A percentile compares a stretch with the other conserved stretches of the same genome.
phyloP scores from a whole-genome alignment of 805 yeast genomes.

The Yamadazyma phyllophila region DNA sequence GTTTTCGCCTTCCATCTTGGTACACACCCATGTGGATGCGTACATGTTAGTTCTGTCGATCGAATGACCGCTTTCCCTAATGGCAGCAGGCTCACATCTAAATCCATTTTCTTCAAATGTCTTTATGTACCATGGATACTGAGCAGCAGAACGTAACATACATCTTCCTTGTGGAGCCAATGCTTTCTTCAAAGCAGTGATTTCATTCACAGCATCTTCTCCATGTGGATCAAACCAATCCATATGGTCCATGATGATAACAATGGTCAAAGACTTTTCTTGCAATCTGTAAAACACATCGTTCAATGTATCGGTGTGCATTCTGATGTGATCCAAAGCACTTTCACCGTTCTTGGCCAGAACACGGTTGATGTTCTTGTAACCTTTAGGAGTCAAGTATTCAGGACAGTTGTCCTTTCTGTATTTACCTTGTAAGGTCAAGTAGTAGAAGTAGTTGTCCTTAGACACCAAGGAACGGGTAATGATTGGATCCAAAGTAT shows the following conservation, averaged over 20 bases:
- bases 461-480: conserved; percentile 58
- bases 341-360: conserved; percentile 27
- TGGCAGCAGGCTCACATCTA: conserved; percentile 64
- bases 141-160: conserved; percentile 71
- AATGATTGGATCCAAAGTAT: conserved; percentile 76
- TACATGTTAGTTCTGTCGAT: conserved; percentile 86
- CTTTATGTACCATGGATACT: conserved; percentile 73
- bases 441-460: conserved; percentile 78
- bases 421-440: conserved; percentile 63
- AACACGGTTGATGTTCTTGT: conserved; percentile 43
- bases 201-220: conserved; percentile 62
- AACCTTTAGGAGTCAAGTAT: conserved; percentile 62
- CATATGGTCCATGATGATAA: conserved; percentile 88
- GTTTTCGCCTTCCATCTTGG: conserved; percentile 34
- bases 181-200: conserved; percentile 60
- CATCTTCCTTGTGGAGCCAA: conserved; percentile 70
- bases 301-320: conserved; percentile 76
- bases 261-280: conserved; percentile 63
- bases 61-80: conserved; percentile 58
- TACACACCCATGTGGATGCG: conserved; percentile 85
- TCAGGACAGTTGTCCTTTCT: conserved; percentile 68
- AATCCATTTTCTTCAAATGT: conserved; percentile 69
- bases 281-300: conserved; percentile 71
- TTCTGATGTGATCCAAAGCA: conserved; percentile 67
- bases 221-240: conserved; percentile 81